These are phyloP conservation scores for Penicillium ochrochloron DNA, from an alignment of 495 filamentous ascomycete species.

Conservation along the genomic window DNA sequence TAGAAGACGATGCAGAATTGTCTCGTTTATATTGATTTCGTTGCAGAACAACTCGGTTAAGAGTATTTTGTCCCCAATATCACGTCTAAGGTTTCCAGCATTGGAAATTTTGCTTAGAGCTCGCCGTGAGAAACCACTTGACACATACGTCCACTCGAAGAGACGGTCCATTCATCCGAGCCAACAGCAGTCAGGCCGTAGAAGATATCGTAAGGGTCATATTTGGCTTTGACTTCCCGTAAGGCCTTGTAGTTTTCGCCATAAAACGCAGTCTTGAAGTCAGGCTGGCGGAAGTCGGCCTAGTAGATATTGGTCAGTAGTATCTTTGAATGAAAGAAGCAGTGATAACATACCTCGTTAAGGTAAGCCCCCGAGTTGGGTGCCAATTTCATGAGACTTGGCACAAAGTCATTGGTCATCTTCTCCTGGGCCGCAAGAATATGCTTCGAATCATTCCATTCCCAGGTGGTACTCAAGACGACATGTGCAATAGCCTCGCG, in stretches of 20 bases:
- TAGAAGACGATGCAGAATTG: background rate
- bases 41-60: too few species aligned
- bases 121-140: background rate
- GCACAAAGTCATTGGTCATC: slow-evolving; percentile 21
- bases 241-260: slow-evolving; percentile 20
- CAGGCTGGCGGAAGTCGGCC: slow-evolving; percentile 22
- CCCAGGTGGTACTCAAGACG: slow-evolving; percentile 15
- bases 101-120: background rate
- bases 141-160: slow-evolving; percentile 21
- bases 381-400: slow-evolving; percentile 9
- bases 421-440: slow-evolving; percentile 10
- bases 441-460: slow-evolving; percentile 13
- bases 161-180: slow-evolving; percentile 24
- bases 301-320: slow-evolving; percentile 5
- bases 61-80: background rate
- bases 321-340: background rate
- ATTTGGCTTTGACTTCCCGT: slow-evolving; percentile 20
- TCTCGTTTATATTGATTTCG: background rate
- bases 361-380: slow-evolving; percentile 21
- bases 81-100: background rate
- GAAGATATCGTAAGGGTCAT: slow-evolving; percentile 22
- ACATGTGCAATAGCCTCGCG: slow-evolving; percentile 14
- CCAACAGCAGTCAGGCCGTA: slow-evolving; percentile 25
- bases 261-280: slow-evolving; percentile 21
- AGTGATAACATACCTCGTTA: slow-evolving; percentile 17